A percentile compares a stretch with the other conserved stretches of the same genome.
Conservation (phyloP, 306 rosid genomes). For the Cicer chorassanicum region DNA sequence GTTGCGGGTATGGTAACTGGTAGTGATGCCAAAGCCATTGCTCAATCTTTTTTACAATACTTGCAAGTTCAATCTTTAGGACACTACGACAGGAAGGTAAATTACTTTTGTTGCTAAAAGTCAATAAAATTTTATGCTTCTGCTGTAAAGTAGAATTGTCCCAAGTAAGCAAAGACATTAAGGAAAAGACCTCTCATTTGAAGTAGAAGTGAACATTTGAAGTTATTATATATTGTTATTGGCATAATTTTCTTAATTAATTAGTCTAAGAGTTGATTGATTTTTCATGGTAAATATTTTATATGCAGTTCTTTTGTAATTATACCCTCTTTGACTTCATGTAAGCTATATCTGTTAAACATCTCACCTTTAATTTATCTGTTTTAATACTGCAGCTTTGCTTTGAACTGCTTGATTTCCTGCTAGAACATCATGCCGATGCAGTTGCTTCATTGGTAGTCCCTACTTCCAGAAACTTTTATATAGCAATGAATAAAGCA, state of each 20-base stretch:
- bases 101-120: constrained; percentile 25
- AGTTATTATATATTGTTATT: neutral
- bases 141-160: constrained; percentile 29
- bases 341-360: constrained; percentile 28
- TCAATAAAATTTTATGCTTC: constrained; percentile 33
- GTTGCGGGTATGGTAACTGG: constrained; percentile 62
- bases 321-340: constrained; percentile 23
- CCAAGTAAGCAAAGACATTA: constrained; percentile 8
- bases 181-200: constrained; percentile 6
- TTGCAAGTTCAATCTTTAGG: constrained; percentile 89
- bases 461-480: constrained; percentile 45
- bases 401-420: constrained; percentile 79
- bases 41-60: constrained; percentile 63
- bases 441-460: constrained; percentile 78
- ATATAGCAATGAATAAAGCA: constrained; percentile 11
- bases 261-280: constrained; percentile 10
- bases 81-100: constrained; percentile 88
- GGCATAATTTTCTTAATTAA: constrained; percentile 9
- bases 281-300: constrained; percentile 25
- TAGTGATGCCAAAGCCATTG: constrained; percentile 75
- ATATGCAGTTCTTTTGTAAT: constrained; percentile 8
- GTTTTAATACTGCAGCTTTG: constrained; percentile 74
- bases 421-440: constrained; percentile 63
- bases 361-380: constrained; percentile 39
- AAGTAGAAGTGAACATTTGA: neutral